Evolutionary conservation across 2,329 filamentous ascomycete genomes (phyloP).

Genomic region (Fusarium newnesense): DNA sequence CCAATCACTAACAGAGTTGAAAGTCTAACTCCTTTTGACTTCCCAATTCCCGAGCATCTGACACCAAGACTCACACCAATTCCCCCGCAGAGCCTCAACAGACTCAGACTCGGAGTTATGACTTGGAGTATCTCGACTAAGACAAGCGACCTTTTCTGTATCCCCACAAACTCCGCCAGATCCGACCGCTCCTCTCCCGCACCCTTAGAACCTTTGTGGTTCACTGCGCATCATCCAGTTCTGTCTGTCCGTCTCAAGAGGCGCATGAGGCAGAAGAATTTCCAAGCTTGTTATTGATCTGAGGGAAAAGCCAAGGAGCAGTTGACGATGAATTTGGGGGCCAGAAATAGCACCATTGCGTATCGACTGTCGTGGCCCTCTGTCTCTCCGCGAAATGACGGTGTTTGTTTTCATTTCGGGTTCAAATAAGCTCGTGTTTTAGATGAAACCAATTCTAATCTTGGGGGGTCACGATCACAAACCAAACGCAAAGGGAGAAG

Average conservation of each 20-base stretch:
- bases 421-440: conserved; percentile 10
- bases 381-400: conserved; percentile 14
- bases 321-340: conserved; percentile 16
- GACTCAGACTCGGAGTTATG: conserved; percentile 21
- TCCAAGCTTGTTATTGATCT: conserved; percentile 30
- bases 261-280: conserved; percentile 33
- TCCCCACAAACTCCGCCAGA: conserved; percentile 34
- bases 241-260: neutral
- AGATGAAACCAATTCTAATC: neutral
- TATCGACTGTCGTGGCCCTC: conserved; percentile 37
- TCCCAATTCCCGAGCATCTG: neutral
- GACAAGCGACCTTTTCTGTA: conserved; percentile 16
- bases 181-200: conserved; percentile 20
- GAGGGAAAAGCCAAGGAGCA: conserved; percentile 7
- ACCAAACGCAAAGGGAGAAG: conserved; percentile 19
- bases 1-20: conserved; percentile 3
- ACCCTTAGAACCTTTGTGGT: conserved; percentile 31
- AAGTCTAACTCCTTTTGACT: neutral
- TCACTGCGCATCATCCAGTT: conserved; percentile 16
- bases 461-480: conserved; percentile 13
- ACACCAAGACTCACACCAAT: conserved; percentile 3
- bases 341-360: conserved; percentile 32
- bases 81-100: conserved; percentile 32
- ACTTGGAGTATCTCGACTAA: conserved; percentile 36
- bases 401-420: conserved; percentile 1